These are phyloP conservation scores for Linnemannia exigua DNA, from an alignment of 192 early-diverging fungal genomes.

Conservation along the genomic window DNA sequence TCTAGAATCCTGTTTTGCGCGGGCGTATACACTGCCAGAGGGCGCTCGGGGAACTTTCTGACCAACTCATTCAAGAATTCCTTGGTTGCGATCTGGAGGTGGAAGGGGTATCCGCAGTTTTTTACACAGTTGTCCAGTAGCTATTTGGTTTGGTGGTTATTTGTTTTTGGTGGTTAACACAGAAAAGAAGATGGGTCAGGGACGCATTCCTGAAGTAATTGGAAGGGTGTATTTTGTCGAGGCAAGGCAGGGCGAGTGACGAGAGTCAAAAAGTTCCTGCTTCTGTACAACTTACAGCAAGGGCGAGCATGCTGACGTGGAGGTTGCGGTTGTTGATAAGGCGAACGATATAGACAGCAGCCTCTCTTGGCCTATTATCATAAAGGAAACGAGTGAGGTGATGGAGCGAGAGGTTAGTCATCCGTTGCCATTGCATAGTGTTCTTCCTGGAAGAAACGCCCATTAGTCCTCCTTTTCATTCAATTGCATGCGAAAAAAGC, in stretches of 20 bases:
- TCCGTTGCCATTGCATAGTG: not conserved
- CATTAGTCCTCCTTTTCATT: not conserved
- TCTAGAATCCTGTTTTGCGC: conserved; percentile 91
- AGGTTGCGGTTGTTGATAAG: conserved; percentile 75
- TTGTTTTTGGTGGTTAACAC: not conserved
- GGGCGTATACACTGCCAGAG: conserved; percentile 75
- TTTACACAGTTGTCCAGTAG: conserved; percentile 98
- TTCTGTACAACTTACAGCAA: conserved; percentile 66
- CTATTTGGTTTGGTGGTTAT: conserved; percentile 40
- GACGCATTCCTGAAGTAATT: not conserved
- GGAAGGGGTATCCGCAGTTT: conserved; percentile 99
- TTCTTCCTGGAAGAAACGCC: not conserved
- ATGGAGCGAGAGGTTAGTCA: not conserved
- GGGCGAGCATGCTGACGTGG: conserved; percentile 73
- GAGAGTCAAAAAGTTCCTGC: not conserved
- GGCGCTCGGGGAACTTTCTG: conserved; percentile 92
- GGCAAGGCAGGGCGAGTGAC: no score
- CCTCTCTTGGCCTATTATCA: conserved; percentile 76
- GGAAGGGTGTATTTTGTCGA: not conserved
- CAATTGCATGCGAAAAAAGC: not conserved
- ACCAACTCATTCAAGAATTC: conserved; percentile 99
- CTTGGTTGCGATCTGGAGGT: conserved; percentile 94
- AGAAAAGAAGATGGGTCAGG: not conserved
- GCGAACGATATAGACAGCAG: conserved; percentile 77
- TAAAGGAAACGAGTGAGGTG: not conserved